phyloP scores from a whole-genome alignment of 805 yeast species.

The Saturnispora silvae region DNA sequence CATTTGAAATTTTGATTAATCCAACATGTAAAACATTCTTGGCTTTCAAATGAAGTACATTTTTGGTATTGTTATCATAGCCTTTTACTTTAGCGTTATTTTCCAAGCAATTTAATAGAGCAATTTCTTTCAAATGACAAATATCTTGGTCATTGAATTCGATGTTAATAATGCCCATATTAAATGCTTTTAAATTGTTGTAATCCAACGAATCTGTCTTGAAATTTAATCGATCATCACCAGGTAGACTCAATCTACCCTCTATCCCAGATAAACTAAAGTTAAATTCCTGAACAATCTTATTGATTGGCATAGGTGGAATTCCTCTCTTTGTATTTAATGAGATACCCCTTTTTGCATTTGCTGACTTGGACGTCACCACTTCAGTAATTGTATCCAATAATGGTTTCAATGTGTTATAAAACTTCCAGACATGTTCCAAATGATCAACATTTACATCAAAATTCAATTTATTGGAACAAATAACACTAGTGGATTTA shows the following conservation, averaged over 20 bases:
- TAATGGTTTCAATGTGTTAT: conserved; percentile 12
- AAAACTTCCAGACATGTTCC: conserved; percentile 10
- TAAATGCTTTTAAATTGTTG: too few relatives aligned
- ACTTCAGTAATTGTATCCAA: background rate
- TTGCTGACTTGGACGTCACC: background rate
- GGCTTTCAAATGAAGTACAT: conserved; percentile 6
- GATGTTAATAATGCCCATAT: background rate
- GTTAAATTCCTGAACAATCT: background rate
- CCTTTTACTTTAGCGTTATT: conserved; percentile 13
- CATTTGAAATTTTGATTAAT: conserved; percentile 5
- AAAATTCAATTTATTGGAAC: conserved; percentile 32
- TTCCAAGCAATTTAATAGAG: background rate
- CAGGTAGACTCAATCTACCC: conserved; percentile 3
- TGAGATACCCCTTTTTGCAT: too few relatives aligned
- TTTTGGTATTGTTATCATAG: conserved; percentile 18
- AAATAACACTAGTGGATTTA: conserved; percentile 29
- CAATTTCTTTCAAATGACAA: conserved; percentile 13
- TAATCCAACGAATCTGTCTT: background rate
- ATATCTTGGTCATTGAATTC: background rate
- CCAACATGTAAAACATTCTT: conserved; percentile 8
- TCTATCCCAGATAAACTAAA: background rate
- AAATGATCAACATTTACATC: conserved; percentile 12
- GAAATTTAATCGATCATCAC: background rate
- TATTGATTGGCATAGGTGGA: too few relatives aligned
- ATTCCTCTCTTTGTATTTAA: background rate